Evolutionary conservation across 2,329 filamentous ascomycete species (phyloP).

Genomic region (Xylaria hypoxylon): DNA sequence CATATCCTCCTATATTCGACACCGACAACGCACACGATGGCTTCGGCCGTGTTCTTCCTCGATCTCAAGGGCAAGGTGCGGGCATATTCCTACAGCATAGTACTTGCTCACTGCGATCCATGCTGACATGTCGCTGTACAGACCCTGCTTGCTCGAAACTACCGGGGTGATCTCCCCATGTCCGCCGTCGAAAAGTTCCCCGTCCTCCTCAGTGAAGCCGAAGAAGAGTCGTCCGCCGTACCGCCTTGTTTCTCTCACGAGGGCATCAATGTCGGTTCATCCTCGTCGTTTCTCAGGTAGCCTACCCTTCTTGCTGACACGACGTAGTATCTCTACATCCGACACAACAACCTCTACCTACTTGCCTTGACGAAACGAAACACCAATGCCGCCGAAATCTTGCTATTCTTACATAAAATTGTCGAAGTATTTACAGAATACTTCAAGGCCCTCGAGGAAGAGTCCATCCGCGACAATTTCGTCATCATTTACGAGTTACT

Average conservation of each 20-base stretch:
- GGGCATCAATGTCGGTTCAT: constrained; percentile 86
- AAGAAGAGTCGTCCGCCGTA: constrained; percentile 98
- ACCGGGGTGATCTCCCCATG: constrained; percentile 98
- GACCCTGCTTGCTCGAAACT: constrained; percentile 98
- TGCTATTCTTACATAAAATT: constrained; percentile 97
- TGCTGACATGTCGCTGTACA: constrained; percentile 54
- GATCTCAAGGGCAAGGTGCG: constrained; percentile 99
- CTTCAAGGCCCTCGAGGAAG: constrained; percentile 98
- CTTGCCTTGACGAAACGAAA: constrained; percentile 98
- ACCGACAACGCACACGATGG: constrained; percentile 71
- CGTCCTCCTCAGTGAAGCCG: constrained; percentile 92
- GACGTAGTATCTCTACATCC: constrained; percentile 94
- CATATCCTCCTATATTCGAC: constrained; percentile 43
- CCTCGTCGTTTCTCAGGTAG: too few relatives aligned
- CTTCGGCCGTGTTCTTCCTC: constrained; percentile 97
- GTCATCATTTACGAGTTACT: constrained; percentile 98
- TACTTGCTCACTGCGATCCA: neutral
- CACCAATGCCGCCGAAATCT: constrained; percentile 97
- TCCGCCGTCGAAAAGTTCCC: constrained; percentile 98
- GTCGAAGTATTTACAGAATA: constrained; percentile 99
- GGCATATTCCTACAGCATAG: neutral
- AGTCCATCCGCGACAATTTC: constrained; percentile 99
- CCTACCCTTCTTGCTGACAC: constrained; percentile 26
- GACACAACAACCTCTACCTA: constrained; percentile 98
- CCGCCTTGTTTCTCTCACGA: constrained; percentile 98